Evolutionary conservation across 208 protist species (phyloP).

Genomic region (Crithidia acanthocephali): DNA sequence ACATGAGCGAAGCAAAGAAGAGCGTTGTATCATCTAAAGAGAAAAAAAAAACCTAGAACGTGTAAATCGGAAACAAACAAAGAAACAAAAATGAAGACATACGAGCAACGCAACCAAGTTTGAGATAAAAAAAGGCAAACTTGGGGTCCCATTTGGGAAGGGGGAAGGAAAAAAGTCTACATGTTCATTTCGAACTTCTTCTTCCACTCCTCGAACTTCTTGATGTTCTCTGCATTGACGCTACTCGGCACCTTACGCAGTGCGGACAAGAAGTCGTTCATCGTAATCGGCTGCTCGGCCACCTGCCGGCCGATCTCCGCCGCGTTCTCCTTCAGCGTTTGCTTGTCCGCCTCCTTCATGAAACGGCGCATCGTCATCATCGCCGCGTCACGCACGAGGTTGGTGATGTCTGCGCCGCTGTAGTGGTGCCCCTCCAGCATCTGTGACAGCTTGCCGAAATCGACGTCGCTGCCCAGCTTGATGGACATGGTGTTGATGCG

Average conservation of each 20-base stretch:
- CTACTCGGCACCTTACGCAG: constrained; percentile 88
- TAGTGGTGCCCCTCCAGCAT: constrained; percentile 88
- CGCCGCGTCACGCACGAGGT: constrained; percentile 89
- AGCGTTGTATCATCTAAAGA: no score
- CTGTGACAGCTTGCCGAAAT: constrained; percentile 76
- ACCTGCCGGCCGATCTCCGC: constrained; percentile 82
- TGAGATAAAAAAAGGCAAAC: not conserved
- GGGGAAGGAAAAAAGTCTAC: not conserved
- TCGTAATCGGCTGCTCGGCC: constrained; percentile 83
- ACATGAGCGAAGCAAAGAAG: no score
- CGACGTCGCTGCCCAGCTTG: constrained; percentile 74
- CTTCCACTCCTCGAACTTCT: constrained; percentile 91
- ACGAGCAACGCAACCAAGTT: no score
- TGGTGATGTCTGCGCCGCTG: constrained; percentile 93
- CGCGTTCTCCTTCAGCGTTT: constrained; percentile 68
- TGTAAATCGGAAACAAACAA: no score
- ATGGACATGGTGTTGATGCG: constrained; percentile 79
- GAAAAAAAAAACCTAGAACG: no score
- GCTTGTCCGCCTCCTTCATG: constrained; percentile 83
- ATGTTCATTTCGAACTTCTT: constrained; percentile 87
- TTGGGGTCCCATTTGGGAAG: not conserved
- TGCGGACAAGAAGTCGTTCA: constrained; percentile 84
- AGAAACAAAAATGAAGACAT: no score
- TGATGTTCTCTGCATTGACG: constrained; percentile 84
- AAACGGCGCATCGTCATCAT: constrained; percentile 94